These are phyloP conservation scores for Ploettnerulaceae sp. DNA, from an alignment of 2,329 filamentous ascomycete species.

Conservation along the genomic window DNA sequence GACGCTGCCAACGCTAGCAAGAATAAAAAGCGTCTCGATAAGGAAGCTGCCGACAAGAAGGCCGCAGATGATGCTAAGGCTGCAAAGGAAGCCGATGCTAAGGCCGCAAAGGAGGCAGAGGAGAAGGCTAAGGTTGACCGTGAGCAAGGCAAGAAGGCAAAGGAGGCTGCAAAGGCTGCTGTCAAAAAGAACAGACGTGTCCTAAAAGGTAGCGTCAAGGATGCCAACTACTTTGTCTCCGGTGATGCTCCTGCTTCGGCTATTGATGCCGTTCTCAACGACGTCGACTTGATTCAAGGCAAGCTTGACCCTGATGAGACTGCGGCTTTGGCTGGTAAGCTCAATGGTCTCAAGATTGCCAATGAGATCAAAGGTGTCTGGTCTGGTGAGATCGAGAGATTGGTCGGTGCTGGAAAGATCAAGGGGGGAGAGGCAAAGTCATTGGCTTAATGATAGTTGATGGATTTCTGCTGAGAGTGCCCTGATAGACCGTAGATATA, in stretches of 20 bases:
- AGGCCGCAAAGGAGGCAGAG: conserved; percentile 76
- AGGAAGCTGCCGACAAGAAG: conserved; percentile 86
- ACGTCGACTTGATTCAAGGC: conserved; percentile 80
- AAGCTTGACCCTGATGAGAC: conserved; percentile 92
- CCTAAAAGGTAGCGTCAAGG: conserved; percentile 88
- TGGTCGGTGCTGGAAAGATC: conserved; percentile 77
- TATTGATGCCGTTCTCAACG: conserved; percentile 77
- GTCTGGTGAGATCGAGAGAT: conserved; percentile 68
- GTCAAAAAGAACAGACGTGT: conserved; percentile 99
- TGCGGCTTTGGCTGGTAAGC: conserved; percentile 73
- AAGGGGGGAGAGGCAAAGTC: conserved; percentile 78
- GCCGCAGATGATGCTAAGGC: conserved; percentile 78
- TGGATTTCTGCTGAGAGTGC: conserved; percentile 33
- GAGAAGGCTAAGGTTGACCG: conserved; percentile 79
- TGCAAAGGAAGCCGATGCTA: conserved; percentile 78
- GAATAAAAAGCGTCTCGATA: conserved; percentile 90
- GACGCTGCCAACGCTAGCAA: conserved; percentile 88
- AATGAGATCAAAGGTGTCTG: conserved; percentile 84
- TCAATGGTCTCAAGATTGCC: conserved; percentile 72
- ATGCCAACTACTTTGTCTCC: conserved; percentile 88
- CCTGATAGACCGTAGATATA: conserved; percentile 1
- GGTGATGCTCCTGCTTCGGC: conserved; percentile 68
- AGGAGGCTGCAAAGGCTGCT: conserved; percentile 97
- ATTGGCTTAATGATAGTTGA: conserved; percentile 40
- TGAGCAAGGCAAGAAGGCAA: conserved; percentile 87